Evolutionary conservation across 495 filamentous ascomycete species (phyloP), one percentile per base, ranked within the genome.

Genomic region (Mycothermus thermophilus): DNA sequence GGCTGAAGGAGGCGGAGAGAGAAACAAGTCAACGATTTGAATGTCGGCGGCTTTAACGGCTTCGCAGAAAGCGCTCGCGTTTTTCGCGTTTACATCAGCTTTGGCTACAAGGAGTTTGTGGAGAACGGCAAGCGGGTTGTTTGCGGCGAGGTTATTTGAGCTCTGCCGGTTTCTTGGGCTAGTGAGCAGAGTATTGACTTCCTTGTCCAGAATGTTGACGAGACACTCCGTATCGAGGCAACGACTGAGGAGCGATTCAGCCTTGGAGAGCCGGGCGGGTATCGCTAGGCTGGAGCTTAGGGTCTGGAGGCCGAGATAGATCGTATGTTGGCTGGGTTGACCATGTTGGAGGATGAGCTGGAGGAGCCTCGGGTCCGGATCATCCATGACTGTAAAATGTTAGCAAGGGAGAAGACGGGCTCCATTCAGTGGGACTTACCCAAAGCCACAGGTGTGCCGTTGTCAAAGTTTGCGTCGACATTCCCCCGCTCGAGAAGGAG

Each of bases 391-490:
- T 51, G 21, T 10, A 12, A 18, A 8, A 16, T 7, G 37, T 46
- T 38, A 45, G 40, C 9, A 9, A 0, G 17, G 12, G 11, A 10
- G 19, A 3, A 14, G 15, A 8, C 15, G 17, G 1, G 15, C 4
- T 25, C 22, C n/a, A n/a, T n/a, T n/a, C n/a, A n/a, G 10, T 10
- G n/a, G 4, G 24, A 34, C 47, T 6, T 47, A 55, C 54, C 54
- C 12, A 44, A 30, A 12, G 32, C 38, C 10, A 64, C 47, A 12
- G 54, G 43, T 8, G 43, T 25, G 11, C 62, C 59, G 5, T 52
- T 35, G 19, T 62, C 51, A 15, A 54, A 49, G 34, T 69, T 69
- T 26, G 59, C 48, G 39, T 69, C 62, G 9, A 58, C 59, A 9
- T 43, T 52, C 3, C 63, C 62, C 4, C 57, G 47, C 26, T 64